Percentiles rank a stretch among this genome's conserved stretches.
These are phyloP conservation scores for Penicillium sp. DNA, from an alignment of 2,329 filamentous ascomycete genomes.

Conservation along the genomic window DNA sequence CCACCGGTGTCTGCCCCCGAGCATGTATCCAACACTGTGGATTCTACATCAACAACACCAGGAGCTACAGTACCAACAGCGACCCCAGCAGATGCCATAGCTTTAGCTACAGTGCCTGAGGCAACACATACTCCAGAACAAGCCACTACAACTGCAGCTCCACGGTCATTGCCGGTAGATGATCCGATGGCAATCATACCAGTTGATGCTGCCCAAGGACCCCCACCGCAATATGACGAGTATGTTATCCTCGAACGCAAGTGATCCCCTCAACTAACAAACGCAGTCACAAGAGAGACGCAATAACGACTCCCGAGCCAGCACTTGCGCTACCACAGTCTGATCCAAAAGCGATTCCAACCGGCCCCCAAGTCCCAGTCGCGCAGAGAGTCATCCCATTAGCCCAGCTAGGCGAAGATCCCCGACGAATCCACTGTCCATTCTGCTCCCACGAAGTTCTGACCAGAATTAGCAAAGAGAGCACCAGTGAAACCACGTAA, in stretches of 20 bases:
- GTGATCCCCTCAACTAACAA: not conserved
- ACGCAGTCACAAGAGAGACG: not conserved
- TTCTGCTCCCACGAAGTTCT: slow-evolving; percentile 14
- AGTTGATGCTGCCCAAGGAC: not conserved
- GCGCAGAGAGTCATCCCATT: not conserved
- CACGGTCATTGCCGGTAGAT: not conserved
- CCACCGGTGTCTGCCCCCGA: not conserved
- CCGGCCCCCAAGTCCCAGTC: not conserved
- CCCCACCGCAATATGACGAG: slow-evolving; percentile 4
- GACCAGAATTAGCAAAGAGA: slow-evolving; percentile 15
- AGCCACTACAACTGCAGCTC: not conserved
- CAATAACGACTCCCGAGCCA: not conserved
- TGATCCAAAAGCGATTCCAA: not conserved
- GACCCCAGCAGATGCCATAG: not conserved
- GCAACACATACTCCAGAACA: too few species aligned
- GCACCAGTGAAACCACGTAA: slow-evolving; percentile 15
- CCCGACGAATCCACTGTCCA: slow-evolving; percentile 12
- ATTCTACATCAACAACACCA: not conserved
- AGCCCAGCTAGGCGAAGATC: slow-evolving; percentile 10
- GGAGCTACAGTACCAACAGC: not conserved
- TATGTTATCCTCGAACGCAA: not conserved
- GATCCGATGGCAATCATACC: not conserved
- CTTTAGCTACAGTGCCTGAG: not conserved
- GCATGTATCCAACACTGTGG: not conserved
- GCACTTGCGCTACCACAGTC: not conserved